Conservation (phyloP, 352 stramenopile genomes). For the Pythium grandisporangium region DNA sequence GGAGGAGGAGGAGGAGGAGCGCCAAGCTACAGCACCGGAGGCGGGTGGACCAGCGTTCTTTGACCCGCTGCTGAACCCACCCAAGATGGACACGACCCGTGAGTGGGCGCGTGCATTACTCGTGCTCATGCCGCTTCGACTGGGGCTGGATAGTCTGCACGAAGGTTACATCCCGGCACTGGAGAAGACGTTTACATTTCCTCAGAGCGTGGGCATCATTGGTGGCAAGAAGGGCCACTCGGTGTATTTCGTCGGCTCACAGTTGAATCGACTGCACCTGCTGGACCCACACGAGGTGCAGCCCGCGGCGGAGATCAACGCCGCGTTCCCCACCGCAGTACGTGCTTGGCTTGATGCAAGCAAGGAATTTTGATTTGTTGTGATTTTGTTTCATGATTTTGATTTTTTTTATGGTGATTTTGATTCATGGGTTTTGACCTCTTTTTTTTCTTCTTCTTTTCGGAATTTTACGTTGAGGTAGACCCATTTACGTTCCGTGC, state of each 20-base stretch:
- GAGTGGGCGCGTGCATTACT: constrained; percentile 87
- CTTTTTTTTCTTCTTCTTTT: too few species aligned
- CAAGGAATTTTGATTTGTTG: too few species aligned
- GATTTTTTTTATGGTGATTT: too few species aligned
- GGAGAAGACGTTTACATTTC: constrained; percentile 79
- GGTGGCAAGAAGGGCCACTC: constrained; percentile 92
- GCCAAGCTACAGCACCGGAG: too few species aligned
- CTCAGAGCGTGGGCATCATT: constrained; percentile 92
- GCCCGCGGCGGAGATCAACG: constrained; percentile 51
- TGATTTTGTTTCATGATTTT: too few species aligned
- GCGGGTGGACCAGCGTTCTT: too few species aligned
- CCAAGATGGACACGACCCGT: constrained; percentile 23
- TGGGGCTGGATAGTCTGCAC: constrained; percentile 87
- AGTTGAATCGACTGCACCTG: constrained; percentile 71
- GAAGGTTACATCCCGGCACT: constrained; percentile 68
- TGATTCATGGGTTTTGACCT: too few species aligned
- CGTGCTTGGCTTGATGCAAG: too few species aligned
- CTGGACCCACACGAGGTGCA: constrained; percentile 83
- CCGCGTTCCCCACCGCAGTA: constrained; percentile 64
- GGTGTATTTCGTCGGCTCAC: constrained; percentile 93
- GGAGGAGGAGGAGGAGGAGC: too few species aligned
- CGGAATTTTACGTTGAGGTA: too few species aligned
- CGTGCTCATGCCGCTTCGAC: constrained; percentile 87
- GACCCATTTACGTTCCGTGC: constrained; percentile 51
- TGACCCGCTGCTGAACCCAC: constrained; percentile 78